Evolutionary conservation across 148 eudicot genomes (phyloP), one percentile per base, ranked within the genome.

Genomic region (Rhododendron molle): DNA sequence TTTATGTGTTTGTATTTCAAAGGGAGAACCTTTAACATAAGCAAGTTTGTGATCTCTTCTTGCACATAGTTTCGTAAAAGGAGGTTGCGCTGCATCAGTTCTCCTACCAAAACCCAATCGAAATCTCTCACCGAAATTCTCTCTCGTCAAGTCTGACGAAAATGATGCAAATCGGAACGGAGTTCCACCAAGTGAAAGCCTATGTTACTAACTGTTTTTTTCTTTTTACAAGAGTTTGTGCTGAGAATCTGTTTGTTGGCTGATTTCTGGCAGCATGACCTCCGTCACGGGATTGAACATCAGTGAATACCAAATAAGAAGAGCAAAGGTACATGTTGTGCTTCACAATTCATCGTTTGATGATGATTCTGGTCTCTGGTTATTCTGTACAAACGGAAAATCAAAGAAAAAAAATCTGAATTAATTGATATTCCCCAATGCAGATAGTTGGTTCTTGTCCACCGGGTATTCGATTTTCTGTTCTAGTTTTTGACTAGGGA

Each of bases 221-320:
- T 52, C 6, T 15, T 40, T 72, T 79, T 56, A 38, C 28, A 43
- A 80, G 18, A 73, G 36, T 78, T 82, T 76, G 20, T 20, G 38
- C 62, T 89, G 80, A 83, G 46, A 86, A 71, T 83, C 85, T 88
- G 4, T 50, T 83, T 78, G 14, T 52, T 26, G 69, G 73, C 38
- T 81, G 44, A 81, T 78, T 18, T 88, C 40, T 86, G 88, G 92
- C 98, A 95, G 98, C 89, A 90, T 90, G 80, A 91, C 99, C 85
- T 94, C 96, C 36, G 92, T 97, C 79, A 97, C 96, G 58, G 99
- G 99, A 49, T 90, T 97, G 88, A 97, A 97, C 90, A 97, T 93
- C 87, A 94, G 95, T 74, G 98, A 97, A 87, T 93, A 97, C 86
- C 99, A 97, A 89, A 93, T 97, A 83, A 84, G 96, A 38, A 92